Conservation (phyloP, 2,329 filamentous ascomycete species). For the Colletotrichum australisinense region DNA sequence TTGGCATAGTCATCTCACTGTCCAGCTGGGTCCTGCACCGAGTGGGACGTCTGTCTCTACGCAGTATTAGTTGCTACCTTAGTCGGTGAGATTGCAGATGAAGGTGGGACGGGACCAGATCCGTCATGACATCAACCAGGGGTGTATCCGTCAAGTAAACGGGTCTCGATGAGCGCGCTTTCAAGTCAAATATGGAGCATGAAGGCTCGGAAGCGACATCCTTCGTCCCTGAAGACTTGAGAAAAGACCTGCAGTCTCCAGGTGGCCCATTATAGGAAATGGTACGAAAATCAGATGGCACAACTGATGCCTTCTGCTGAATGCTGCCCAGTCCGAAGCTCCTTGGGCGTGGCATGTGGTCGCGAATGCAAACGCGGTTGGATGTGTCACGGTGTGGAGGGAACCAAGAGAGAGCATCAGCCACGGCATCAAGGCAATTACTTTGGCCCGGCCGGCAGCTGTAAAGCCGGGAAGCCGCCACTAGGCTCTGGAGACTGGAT, state of each 20-base stretch:
- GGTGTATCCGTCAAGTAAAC: background rate
- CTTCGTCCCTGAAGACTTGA: background rate
- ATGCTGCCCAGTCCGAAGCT: background rate
- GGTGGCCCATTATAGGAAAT: background rate
- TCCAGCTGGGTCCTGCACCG: background rate
- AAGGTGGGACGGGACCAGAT: background rate
- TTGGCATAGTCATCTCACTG: slow-evolving; percentile 22
- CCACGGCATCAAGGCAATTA: background rate
- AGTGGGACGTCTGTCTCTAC: background rate
- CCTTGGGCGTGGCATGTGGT: background rate
- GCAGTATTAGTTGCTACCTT: too few relatives aligned
- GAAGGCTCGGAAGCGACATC: background rate
- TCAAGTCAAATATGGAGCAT: background rate
- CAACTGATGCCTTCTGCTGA: slow-evolving; percentile 3
- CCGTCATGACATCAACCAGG: background rate
- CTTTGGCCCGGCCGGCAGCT: background rate
- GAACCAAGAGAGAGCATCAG: background rate
- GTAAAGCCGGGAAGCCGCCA: background rate
- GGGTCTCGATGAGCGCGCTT: background rate
- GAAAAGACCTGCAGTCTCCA: background rate
- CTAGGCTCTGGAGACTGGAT: too few relatives aligned
- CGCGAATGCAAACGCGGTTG: background rate
- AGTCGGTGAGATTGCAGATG: background rate
- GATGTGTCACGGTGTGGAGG: background rate
- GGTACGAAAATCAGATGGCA: slow-evolving; percentile 16